Evolutionary conservation across 2,329 filamentous ascomycete genomes (phyloP), one percentile per base, ranked within the genome.

Genomic region (Botrytis porri): DNA sequence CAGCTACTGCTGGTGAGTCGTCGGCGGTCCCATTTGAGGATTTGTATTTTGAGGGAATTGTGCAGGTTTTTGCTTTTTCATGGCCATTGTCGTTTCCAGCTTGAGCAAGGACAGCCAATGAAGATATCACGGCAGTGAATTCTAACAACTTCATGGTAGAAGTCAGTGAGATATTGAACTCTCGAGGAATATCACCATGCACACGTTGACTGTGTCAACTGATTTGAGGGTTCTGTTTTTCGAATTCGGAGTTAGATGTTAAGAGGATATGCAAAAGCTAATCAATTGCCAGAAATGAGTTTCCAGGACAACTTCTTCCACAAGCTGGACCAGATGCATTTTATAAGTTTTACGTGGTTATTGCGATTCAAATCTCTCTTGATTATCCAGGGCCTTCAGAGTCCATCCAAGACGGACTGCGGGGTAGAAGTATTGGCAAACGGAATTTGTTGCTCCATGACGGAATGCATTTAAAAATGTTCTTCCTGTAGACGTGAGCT

Each of bases 1-100:
- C 73, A 8, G 78, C 73, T 8, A 84, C 81, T 1, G 83, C 83
- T 14, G 81, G 79, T 2, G 83, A 82, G 75, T 85, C 83, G 69
- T 84, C 83, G 4, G 78, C 76, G 18, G 79, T 80, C 25, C 82
- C 81, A 67, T 83, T 80, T 18, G 83, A 83, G 32, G 81, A 79
- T 20, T 72, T 25, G 32, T 73, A 75, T 59, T 60, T 57, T 35
- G 74, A 74, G 7, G 70, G 59, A n/a, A 75, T 62, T 20, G 69
- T 64, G 57, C 74, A 75, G 14, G 65, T 73, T 45, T 62, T 66
- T 22, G 29, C 67, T 70, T 39, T 66, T 32, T 25, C 72, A 66
- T 45, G 54, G 10, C 29, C 32, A 39, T 64, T 62, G 43, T 32
- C 37, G 20, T 43, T 71, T 16, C 25, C 10, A 25, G 48, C 65